Conservation (phyloP, 441 rosid genomes). For the Corymbia citriodora region DNA sequence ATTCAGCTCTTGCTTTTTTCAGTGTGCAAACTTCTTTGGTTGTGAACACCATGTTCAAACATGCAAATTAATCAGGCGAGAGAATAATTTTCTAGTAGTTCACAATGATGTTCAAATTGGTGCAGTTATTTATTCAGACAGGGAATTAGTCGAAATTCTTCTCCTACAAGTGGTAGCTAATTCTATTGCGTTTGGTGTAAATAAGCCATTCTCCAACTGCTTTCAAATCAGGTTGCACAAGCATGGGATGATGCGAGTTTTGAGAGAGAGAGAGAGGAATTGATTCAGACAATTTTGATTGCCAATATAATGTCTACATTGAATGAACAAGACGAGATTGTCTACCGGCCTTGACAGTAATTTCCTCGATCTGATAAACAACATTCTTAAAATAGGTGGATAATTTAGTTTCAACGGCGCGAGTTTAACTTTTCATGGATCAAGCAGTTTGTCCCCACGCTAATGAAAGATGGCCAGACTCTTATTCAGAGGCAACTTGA, state of each 20-base stretch:
- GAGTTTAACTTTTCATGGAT: not conserved
- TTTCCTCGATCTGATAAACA: not conserved
- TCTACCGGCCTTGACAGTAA: not conserved
- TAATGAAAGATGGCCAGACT: not conserved
- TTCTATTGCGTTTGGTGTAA: not conserved
- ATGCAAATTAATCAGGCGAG: not conserved
- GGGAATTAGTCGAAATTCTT: not conserved
- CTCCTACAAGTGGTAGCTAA: fast-evolving
- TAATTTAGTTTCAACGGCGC: not conserved
- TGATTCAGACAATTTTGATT: not conserved
- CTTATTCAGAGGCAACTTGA: not conserved
- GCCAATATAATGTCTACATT: not conserved
- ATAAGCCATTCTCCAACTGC: not conserved
- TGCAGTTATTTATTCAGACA: not conserved
- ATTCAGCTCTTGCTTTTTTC: not conserved
- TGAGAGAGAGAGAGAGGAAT: not conserved
- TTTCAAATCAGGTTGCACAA: not conserved
- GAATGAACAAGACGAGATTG: not conserved
- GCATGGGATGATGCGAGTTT: not conserved
- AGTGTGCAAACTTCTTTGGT: not conserved
- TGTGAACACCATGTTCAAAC: not conserved
- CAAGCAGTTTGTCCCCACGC: not conserved
- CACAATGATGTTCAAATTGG: not conserved
- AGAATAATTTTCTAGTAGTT: not conserved
- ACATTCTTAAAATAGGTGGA: not conserved